A percentile compares a stretch with the other conserved stretches of the same genome.
Evolutionary conservation across 345 rosid genomes (phyloP).

Genomic region (Acer negundo): DNA sequence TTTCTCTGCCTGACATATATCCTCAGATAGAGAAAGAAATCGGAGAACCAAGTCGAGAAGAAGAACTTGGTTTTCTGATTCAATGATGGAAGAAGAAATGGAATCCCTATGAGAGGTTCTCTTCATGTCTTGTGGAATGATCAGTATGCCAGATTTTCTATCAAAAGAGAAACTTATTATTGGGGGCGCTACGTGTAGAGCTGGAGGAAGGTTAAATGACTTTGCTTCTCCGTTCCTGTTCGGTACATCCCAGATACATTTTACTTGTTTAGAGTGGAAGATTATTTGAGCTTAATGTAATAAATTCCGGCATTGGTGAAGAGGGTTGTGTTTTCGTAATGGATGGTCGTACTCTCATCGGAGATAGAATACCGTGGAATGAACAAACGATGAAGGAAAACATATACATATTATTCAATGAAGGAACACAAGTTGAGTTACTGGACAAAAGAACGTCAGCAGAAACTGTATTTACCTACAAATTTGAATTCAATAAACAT

Average conservation of each 20-base stretch:
- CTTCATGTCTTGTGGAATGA: no score
- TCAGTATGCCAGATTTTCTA: no score
- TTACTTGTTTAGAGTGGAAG: neutral
- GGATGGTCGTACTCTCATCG: no score
- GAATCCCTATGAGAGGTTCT: neutral
- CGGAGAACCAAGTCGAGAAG: constrained; percentile 47
- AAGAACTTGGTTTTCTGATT: neutral
- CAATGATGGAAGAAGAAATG: constrained; percentile 47
- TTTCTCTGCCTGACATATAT: constrained; percentile 58
- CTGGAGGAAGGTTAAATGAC: neutral
- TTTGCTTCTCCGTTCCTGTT: neutral
- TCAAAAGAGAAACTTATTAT: no score
- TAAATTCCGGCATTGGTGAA: constrained; percentile 38
- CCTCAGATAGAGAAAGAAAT: constrained; percentile 62
- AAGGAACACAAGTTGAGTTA: neutral
- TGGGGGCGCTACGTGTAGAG: no score
- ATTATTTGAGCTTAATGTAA: neutral
- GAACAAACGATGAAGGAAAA: neutral
- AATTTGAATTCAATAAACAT: neutral
- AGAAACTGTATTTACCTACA: neutral
- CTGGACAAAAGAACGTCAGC: neutral
- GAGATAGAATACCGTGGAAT: neutral
- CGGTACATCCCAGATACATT: neutral
- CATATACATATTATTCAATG: no score
- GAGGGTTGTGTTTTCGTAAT: neutral